Evolutionary conservation across 192 early-diverging fungal species (phyloP).

Genomic region (Coemansia sp.): DNA sequence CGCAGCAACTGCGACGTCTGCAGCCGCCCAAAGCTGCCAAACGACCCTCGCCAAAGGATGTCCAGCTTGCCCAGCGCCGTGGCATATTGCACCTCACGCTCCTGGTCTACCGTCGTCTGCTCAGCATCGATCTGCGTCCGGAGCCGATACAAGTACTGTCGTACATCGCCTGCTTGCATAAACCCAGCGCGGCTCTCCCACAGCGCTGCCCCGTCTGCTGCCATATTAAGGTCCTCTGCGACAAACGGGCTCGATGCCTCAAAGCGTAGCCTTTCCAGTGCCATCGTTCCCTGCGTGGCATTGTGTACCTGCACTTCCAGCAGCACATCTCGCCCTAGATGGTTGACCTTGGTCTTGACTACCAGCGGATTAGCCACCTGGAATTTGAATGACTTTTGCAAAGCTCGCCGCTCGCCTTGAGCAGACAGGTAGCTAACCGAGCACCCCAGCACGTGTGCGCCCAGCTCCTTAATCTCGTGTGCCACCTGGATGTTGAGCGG

Average conservation of each 20-base stretch:
- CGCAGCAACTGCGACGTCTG: constrained; percentile 91
- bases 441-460: constrained; percentile 88
- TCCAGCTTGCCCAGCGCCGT: constrained; percentile 90
- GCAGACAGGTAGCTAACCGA: constrained; percentile 74
- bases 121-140: constrained; percentile 58
- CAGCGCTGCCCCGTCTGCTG: constrained; percentile 18
- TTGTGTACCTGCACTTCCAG: constrained; percentile 96
- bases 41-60: constrained; percentile 90
- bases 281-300: constrained; percentile 74
- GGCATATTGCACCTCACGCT: constrained; percentile 58
- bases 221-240: constrained; percentile 42
- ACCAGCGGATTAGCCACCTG: constrained; percentile 93
- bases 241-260: constrained; percentile 75
- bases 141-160: constrained; percentile 91
- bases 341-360: constrained; percentile 96
- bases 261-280: constrained; percentile 83
- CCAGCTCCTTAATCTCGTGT: constrained; percentile 96
- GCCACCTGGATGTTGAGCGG: constrained; percentile 74
- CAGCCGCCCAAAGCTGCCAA: constrained; percentile 84
- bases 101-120: constrained; percentile 39
- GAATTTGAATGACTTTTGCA: constrained; percentile 95
- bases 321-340: constrained; percentile 63
- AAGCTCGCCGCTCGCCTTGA: constrained; percentile 65
- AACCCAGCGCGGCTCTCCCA: constrained; percentile 28
- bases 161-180: constrained; percentile 71